These are phyloP conservation scores for Mariannaea sp. DNA, from an alignment of 2,329 filamentous ascomycete species.

Conservation along the genomic window DNA sequence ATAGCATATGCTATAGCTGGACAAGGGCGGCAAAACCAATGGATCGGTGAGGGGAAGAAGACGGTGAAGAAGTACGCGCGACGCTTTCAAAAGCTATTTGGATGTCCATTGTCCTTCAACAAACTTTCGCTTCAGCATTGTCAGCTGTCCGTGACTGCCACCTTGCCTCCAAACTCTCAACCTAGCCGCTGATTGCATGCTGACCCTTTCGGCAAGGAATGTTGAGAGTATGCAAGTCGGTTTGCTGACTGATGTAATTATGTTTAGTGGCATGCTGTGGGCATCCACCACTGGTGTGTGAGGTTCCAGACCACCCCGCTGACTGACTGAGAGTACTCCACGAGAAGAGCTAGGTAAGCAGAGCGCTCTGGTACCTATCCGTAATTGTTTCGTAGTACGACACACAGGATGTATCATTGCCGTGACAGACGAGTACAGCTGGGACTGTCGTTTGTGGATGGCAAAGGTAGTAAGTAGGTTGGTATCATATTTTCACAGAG, in stretches of 20 bases:
- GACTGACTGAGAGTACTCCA: constrained; percentile 3
- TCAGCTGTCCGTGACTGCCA: constrained; percentile 2
- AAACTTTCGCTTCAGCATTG: neutral
- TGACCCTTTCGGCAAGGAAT: constrained; percentile 9
- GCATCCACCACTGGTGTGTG: constrained; percentile 16
- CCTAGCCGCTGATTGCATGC: constrained; percentile 11
- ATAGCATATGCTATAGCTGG: constrained; percentile 9
- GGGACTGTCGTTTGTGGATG: neutral
- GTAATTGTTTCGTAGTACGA: no score
- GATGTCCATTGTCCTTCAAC: neutral
- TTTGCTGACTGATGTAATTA: constrained; percentile 20
- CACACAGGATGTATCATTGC: neutral
- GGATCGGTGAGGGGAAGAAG: constrained; percentile 11
- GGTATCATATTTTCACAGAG: no score
- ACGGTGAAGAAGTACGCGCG: neutral
- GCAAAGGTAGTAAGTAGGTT: no score
- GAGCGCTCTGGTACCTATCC: constrained; percentile 5
- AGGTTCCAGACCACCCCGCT: constrained; percentile 7
- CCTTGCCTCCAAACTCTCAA: constrained; percentile 2
- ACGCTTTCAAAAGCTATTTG: neutral
- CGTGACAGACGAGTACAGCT: neutral
- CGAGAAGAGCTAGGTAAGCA: neutral
- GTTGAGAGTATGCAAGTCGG: constrained; percentile 1
- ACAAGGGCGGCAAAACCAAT: constrained; percentile 11
- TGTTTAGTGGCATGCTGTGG: constrained; percentile 14